Percentiles rank a stretch among this genome's conserved stretches.
Evolutionary conservation across 306 rosid genomes (phyloP).

Genomic region (Sindora glabra): DNA sequence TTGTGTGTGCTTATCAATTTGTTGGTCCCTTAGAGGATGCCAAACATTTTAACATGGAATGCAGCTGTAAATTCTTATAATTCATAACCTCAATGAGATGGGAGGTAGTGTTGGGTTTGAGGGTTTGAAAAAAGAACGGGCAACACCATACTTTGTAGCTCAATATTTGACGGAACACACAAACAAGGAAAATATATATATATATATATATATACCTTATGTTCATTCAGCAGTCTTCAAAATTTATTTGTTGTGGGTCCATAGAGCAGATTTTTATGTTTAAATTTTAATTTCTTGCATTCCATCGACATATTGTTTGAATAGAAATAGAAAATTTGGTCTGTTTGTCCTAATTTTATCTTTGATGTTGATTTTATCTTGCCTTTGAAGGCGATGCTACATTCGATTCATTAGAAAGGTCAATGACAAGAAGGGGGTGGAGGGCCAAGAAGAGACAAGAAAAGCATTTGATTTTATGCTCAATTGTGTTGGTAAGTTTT

Average conservation of each 20-base stretch:
- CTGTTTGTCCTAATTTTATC: not conserved
- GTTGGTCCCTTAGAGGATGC: not conserved
- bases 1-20: not conserved
- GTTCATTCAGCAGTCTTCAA: not conserved
- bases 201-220: too few species aligned
- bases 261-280: too few species aligned
- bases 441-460: constrained; percentile 98
- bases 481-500: constrained; percentile 67
- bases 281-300: too few species aligned
- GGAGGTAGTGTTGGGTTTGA: not conserved
- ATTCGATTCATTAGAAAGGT: constrained; percentile 83
- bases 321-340: not conserved
- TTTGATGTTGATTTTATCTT: constrained; percentile 16
- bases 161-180: not conserved
- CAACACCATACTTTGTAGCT: not conserved
- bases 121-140: not conserved
- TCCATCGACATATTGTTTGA: too few species aligned
- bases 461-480: constrained; percentile 98
- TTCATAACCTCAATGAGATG: not conserved
- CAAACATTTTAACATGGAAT: not conserved
- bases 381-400: constrained; percentile 72
- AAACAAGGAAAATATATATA: too few species aligned
- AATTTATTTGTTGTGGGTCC: not conserved
- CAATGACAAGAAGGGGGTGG: constrained; percentile 78
- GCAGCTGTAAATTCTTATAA: not conserved